phyloP scores from a whole-genome alignment of 2,329 filamentous ascomycete species.

The Nannizzia gypsea region DNA sequence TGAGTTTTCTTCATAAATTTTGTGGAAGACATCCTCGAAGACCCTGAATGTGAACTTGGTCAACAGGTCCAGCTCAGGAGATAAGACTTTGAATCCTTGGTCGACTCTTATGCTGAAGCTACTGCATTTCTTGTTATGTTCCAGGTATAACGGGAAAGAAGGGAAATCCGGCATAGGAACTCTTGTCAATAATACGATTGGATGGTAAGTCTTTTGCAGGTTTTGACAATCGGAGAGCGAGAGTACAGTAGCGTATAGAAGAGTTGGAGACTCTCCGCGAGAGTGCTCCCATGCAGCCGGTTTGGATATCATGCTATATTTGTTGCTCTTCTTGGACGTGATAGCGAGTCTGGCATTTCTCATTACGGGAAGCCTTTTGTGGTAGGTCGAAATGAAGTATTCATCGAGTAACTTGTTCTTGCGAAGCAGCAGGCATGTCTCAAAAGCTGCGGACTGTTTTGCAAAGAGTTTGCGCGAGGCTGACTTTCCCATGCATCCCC shows the following conservation, averaged over 20 bases:
- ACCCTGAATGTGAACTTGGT: slow-evolving; percentile 61
- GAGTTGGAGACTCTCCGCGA: slow-evolving; percentile 35
- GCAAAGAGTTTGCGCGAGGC: slow-evolving; percentile 62
- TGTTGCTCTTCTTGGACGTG: slow-evolving; percentile 60
- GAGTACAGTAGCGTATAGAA: slow-evolving; percentile 53
- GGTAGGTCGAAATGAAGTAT: slow-evolving; percentile 60
- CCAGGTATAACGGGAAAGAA: slow-evolving; percentile 60
- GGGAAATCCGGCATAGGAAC: slow-evolving; percentile 52
- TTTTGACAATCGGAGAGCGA: slow-evolving; percentile 45
- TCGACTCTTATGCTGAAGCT: slow-evolving; percentile 42
- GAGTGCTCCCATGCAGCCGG: slow-evolving; percentile 57
- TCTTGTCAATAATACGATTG: slow-evolving; percentile 61
- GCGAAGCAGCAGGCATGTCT: slow-evolving; percentile 61
- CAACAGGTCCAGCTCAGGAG: slow-evolving; percentile 44
- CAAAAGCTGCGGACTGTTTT: slow-evolving; percentile 80
- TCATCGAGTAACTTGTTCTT: slow-evolving; percentile 57
- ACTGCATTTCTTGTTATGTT: slow-evolving; percentile 47
- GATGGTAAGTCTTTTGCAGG: slow-evolving; percentile 48
- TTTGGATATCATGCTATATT: slow-evolving; percentile 69
- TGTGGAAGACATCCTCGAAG: slow-evolving; percentile 81
- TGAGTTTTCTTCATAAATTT: slow-evolving; percentile 56
- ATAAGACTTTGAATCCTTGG: slow-evolving; percentile 29
- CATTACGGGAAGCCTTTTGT: slow-evolving; percentile 63
- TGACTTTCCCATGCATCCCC: slow-evolving; percentile 50
- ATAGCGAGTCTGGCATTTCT: slow-evolving; percentile 77